phyloP scores from a whole-genome alignment of 1,284 basidiomycete species.

The Fomitopsis pinicola region DNA sequence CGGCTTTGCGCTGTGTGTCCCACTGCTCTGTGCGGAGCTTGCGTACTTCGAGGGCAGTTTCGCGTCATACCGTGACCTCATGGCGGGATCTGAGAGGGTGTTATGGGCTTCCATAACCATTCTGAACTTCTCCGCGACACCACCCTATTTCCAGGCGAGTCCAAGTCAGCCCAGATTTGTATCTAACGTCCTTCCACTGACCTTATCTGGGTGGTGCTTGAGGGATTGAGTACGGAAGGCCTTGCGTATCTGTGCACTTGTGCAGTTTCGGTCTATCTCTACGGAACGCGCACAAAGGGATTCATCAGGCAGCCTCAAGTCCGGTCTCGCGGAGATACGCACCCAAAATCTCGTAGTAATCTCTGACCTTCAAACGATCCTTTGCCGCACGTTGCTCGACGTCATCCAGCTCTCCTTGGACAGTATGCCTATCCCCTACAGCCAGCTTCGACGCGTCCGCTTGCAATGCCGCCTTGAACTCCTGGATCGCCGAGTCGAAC shows the following conservation, averaged over 20 bases:
- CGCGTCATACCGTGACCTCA: not conserved
- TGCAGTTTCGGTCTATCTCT: conserved; percentile 6
- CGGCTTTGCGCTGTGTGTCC: not conserved
- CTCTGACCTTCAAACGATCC: conserved; percentile 5
- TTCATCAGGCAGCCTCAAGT: not conserved
- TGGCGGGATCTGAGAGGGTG: conserved; percentile 3
- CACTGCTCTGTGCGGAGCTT: not conserved
- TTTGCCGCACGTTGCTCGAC: conserved; percentile 37
- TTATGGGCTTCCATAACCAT: conserved; percentile 8
- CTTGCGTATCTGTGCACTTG: conserved; percentile 10
- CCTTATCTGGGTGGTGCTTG: conserved; percentile 17
- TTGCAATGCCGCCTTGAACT: conserved; percentile 7
- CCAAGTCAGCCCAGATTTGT: not conserved
- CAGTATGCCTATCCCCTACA: conserved; percentile 11
- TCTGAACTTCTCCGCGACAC: conserved; percentile 14
- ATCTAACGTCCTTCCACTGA: not conserved
- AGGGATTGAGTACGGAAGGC: conserved; percentile 7
- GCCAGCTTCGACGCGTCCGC: conserved; percentile 20
- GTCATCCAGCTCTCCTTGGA: conserved; percentile 39
- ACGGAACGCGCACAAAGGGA: not conserved
- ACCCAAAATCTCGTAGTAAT: conserved; percentile 14
- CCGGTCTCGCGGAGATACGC: not conserved
- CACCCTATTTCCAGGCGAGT: conserved; percentile 6
- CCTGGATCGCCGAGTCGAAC: conserved; percentile 13
- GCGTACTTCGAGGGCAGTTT: not conserved